Percentiles rank a stretch among this genome's conserved stretches.
phyloP scores from a whole-genome alignment of 306 rosid genomes.

The Medicago lupulina region DNA sequence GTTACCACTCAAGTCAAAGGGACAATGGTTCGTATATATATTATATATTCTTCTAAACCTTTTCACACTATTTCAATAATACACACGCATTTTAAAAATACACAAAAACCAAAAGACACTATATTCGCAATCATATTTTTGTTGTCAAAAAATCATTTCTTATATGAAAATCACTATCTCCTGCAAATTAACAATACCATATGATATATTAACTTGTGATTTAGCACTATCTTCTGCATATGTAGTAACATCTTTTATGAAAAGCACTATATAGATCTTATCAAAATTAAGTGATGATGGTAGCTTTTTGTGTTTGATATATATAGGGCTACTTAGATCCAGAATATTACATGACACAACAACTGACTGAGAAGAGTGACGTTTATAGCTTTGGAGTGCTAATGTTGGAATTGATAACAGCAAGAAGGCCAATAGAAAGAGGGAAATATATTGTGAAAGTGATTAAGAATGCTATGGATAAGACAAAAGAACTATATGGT shows the following conservation, averaged over 20 bases:
- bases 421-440: conserved; percentile 65
- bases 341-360: conserved; percentile 61
- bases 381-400: conserved; percentile 80
- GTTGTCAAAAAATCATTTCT: too few species aligned
- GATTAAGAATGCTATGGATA: conserved; percentile 53
- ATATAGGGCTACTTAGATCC: conserved; percentile 75
- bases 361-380: conserved; percentile 73
- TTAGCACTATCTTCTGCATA: not conserved
- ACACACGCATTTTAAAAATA: not conserved
- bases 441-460: conserved; percentile 75
- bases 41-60: not conserved
- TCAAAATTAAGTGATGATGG: not conserved
- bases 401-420: conserved; percentile 73
- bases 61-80: not conserved
- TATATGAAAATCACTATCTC: too few species aligned
- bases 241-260: not conserved
- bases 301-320: conserved; percentile 31
- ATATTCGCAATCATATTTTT: too few species aligned
- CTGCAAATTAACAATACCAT: not conserved
- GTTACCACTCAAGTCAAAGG: conserved; percentile 83
- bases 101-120: not conserved
- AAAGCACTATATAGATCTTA: not conserved
- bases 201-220: not conserved
- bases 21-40: conserved; percentile 69
- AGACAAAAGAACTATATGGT: conserved; percentile 46